A percentile compares a stretch with the other conserved stretches of the same genome.
These are phyloP conservation scores for Neurospora hispaniola DNA, from an alignment of 495 filamentous ascomycete genomes.

Conservation along the genomic window DNA sequence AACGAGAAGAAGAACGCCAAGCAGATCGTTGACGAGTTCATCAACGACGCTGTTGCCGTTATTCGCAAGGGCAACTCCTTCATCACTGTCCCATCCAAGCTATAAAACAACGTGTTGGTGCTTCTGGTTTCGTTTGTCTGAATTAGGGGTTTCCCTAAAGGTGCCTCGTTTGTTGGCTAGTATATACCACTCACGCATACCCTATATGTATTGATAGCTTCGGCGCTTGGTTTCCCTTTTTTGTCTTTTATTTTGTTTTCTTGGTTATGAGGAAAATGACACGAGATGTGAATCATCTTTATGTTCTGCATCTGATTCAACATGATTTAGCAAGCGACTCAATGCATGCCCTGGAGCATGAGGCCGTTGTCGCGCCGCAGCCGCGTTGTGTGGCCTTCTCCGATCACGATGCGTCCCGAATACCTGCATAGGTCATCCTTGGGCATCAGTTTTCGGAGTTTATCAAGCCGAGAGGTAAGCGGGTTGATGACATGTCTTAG, in stretches of 20 bases:
- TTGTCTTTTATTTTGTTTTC: neutral
- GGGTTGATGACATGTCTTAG: neutral
- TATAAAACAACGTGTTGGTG: neutral
- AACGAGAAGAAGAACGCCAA: conserved; percentile 90
- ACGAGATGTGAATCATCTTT: neutral
- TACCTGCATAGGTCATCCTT: neutral
- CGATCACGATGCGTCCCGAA: neutral
- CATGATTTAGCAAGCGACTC: neutral
- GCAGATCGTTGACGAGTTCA: conserved; percentile 88
- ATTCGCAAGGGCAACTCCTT: conserved; percentile 17
- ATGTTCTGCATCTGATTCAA: neutral
- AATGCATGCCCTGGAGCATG: neutral
- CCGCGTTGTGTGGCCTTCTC: neutral
- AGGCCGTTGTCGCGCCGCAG: neutral
- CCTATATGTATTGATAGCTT: neutral
- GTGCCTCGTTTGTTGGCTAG: neutral
- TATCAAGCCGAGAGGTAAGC: neutral
- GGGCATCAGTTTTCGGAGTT: neutral
- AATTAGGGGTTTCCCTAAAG: neutral
- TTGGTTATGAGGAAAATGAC: neutral
- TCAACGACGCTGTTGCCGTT: conserved; percentile 57
- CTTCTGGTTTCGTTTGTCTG: neutral
- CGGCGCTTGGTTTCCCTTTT: neutral
- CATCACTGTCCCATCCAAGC: conserved; percentile 9
- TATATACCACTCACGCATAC: neutral